phyloP scores from a whole-genome alignment of 2,329 filamentous ascomycete species.

The Neurospora crassa region DNA sequence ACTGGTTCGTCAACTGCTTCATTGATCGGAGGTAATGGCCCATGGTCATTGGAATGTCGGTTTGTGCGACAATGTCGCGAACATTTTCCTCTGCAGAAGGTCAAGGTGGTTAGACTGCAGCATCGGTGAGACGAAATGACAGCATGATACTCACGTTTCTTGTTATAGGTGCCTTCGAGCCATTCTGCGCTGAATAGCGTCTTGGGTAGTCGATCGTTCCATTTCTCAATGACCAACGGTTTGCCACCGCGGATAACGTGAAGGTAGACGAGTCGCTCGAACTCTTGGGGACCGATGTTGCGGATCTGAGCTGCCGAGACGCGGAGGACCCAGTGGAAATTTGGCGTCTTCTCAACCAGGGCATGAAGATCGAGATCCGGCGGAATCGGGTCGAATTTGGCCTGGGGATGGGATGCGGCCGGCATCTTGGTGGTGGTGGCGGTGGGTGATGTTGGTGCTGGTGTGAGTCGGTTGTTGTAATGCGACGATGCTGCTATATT shows the following conservation, averaged over 20 bases:
- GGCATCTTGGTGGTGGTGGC: conserved; percentile 50
- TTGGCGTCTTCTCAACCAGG: conserved; percentile 68
- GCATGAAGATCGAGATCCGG: conserved; percentile 70
- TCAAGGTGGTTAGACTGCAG: neutral
- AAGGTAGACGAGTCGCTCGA: conserved; percentile 75
- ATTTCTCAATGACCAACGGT: conserved; percentile 85
- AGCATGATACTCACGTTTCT: conserved; percentile 51
- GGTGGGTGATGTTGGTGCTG: conserved; percentile 7
- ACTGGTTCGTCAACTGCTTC: conserved; percentile 74
- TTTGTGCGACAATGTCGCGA: conserved; percentile 64
- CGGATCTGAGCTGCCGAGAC: conserved; percentile 73
- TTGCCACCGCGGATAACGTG: conserved; percentile 81
- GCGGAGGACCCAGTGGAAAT: conserved; percentile 79
- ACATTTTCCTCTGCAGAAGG: conserved; percentile 62
- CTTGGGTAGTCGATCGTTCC: conserved; percentile 64
- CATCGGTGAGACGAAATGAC: neutral
- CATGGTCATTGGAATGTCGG: conserved; percentile 74
- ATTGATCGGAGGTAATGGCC: conserved; percentile 87
- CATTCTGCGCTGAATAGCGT: conserved; percentile 73
- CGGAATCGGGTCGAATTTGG: conserved; percentile 84
- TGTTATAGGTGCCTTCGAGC: conserved; percentile 69
- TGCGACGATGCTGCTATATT: neutral
- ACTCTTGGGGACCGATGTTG: conserved; percentile 63
- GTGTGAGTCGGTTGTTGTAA: neutral
- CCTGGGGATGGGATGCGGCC: conserved; percentile 62